Evolutionary conservation across 306 rosid genomes (phyloP), one percentile per base, ranked within the genome.

Genomic region (Mimosa bimucronata): DNA sequence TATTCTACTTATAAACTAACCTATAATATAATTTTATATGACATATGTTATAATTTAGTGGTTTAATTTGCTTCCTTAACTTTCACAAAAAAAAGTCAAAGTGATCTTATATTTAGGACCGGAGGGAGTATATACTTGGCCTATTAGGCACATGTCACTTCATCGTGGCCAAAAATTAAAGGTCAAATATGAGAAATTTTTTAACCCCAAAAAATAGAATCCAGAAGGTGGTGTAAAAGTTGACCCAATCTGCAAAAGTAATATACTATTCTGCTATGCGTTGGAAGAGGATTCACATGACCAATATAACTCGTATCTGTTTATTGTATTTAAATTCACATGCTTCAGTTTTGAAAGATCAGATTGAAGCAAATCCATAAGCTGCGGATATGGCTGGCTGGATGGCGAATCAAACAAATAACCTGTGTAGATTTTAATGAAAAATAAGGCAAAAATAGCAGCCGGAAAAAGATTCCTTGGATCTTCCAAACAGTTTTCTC

Each of bases 211-310:
- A 60, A 13, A 13, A 12, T 25, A 5, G 34, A 61, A 38, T 7
- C 5, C 30, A 68, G 73, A 41, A 21, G n/a, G 1, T 42, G 57
- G 37, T 12, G 74, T 19, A 29, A 44, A 70, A 25, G 74, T 70
- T 70, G 58, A 70, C 74, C n/a, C 57, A 25, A 70, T 42, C 48
- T 45, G 72, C 41, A 15, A 78, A 29, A 67, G 48, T 30, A 61
- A 30, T 76, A 18, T 61, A 50, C 30, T 61, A 83, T 29, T 69
- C 37, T 15, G 25, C 52, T 13, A 1, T 60, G 74, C 55, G 72
- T 38, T 72, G 74, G 4, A 38, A 48, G 81, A 19, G 83, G 31
- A 52, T 42, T 84, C 74, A 73, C 82, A 77, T 80, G 87, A 79
- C 61, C 14, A 79, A 75, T 53, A 19, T 74, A 66, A 66, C 61